Evolutionary conservation across 2,329 filamentous ascomycete species (phyloP).

Genomic region (Cytospora schulzeri): DNA sequence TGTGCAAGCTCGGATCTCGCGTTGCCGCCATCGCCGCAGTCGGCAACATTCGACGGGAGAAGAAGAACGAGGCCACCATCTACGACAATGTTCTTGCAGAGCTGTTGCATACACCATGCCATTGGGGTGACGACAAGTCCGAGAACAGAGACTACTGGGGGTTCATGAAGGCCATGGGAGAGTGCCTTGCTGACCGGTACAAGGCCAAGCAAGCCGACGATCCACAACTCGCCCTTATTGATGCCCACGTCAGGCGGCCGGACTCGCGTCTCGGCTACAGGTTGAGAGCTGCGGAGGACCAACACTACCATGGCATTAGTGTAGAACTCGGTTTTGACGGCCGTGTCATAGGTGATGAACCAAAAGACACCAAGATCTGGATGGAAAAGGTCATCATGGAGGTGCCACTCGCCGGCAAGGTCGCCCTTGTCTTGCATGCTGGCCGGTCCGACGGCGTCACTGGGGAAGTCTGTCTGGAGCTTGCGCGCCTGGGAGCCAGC

Average conservation of each 20-base stretch:
- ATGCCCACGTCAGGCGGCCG: no score
- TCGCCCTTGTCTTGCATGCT: neutral
- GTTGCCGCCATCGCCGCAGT: neutral
- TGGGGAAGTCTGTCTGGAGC: neutral
- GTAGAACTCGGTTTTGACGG: no score
- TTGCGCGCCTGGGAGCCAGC: conserved; percentile 2
- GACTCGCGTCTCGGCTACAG: no score
- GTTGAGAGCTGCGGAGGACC: no score
- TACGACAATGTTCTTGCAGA: conserved; percentile 3
- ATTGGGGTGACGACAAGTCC: neutral
- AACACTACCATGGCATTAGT: no score
- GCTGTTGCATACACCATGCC: neutral
- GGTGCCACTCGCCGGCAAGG: neutral
- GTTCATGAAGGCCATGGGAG: neutral
- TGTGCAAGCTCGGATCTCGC: neutral
- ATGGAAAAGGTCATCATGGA: neutral
- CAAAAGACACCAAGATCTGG: neutral
- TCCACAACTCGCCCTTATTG: no score
- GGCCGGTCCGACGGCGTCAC: conserved; percentile 3
- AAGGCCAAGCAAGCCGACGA: neutral
- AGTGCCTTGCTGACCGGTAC: neutral
- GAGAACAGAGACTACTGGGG: neutral
- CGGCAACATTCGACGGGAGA: neutral
- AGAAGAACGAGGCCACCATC: neutral
- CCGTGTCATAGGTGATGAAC: no score